Conservation (phyloP, 441 rosid genomes). For the Gossypium gossypioides region DNA sequence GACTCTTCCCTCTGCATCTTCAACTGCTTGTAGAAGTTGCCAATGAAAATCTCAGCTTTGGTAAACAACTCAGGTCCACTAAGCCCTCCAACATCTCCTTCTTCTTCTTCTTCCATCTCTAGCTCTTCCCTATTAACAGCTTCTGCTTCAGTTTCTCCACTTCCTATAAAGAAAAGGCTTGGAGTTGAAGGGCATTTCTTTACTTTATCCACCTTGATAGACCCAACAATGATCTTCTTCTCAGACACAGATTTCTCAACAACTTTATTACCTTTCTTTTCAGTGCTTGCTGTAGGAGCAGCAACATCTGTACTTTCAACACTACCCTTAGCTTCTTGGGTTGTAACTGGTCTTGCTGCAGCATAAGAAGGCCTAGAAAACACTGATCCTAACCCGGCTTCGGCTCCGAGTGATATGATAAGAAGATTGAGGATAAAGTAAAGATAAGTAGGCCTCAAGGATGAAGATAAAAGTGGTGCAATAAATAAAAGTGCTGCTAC, state of each 20-base stretch:
- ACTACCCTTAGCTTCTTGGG: neutral
- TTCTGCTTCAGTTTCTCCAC: slow-evolving; percentile 23
- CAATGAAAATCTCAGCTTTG: slow-evolving; percentile 58
- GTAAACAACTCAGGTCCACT: slow-evolving; percentile 46
- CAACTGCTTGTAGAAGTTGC: slow-evolving; percentile 57
- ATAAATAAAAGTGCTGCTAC: slow-evolving; percentile 40
- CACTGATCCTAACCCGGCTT: slow-evolving; percentile 52
- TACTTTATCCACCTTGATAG: slow-evolving; percentile 16
- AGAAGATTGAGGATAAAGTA: slow-evolving; percentile 53
- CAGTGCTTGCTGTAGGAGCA: slow-evolving; percentile 5
- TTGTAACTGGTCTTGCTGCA: slow-evolving; percentile 12
- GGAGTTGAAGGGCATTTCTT: slow-evolving; percentile 46
- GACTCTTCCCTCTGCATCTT: slow-evolving; percentile 69
- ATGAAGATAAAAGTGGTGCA: slow-evolving; percentile 41
- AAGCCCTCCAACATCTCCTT: slow-evolving; percentile 21
- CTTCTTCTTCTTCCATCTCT: slow-evolving; percentile 23
- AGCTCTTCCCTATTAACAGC: neutral
- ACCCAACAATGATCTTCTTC: slow-evolving; percentile 23
- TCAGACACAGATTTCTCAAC: slow-evolving; percentile 33
- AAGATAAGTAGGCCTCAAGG: slow-evolving; percentile 43
- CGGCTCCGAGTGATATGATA: slow-evolving; percentile 48
- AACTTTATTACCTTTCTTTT: slow-evolving; percentile 14
- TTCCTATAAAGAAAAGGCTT: slow-evolving; percentile 55
- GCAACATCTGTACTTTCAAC: neutral
- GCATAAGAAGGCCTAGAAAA: slow-evolving; percentile 30